A percentile compares a stretch with the other conserved stretches of the same genome.
Evolutionary conservation across 257 asterid species (phyloP).

Genomic region (Plantago elongata): DNA sequence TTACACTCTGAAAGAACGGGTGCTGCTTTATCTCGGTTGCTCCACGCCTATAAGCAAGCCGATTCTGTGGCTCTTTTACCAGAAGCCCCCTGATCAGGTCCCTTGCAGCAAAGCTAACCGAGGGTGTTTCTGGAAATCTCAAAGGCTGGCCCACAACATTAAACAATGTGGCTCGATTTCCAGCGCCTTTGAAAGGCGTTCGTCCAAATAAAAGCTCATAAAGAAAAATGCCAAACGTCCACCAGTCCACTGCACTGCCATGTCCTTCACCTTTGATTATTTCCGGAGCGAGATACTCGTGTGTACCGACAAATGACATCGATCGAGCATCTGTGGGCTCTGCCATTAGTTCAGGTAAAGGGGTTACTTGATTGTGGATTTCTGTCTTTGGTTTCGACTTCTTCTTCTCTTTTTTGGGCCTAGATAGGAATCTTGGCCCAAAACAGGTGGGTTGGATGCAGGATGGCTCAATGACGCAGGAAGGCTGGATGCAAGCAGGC

Average conservation of each 20-base stretch:
- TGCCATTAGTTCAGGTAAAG: slow-evolving; percentile 52
- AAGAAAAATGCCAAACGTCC: slow-evolving; percentile 50
- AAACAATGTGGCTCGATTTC: slow-evolving; percentile 49
- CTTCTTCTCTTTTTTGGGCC: slow-evolving; percentile 43
- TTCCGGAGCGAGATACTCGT: slow-evolving; percentile 53
- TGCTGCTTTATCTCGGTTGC: slow-evolving; percentile 64
- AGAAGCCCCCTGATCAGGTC: slow-evolving; percentile 53
- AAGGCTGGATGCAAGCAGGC: slow-evolving; percentile 49
- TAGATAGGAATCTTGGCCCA: slow-evolving; percentile 41
- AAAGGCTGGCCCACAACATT: slow-evolving; percentile 58
- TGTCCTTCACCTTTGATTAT: slow-evolving; percentile 61
- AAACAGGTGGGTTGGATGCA: slow-evolving; percentile 56
- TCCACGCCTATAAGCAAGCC: slow-evolving; percentile 58
- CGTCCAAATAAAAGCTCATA: slow-evolving; percentile 54
- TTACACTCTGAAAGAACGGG: slow-evolving; percentile 57
- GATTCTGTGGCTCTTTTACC: slow-evolving; percentile 58
- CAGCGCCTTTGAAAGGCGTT: slow-evolving; percentile 52
- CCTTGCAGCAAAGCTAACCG: slow-evolving; percentile 51
- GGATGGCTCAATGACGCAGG: slow-evolving; percentile 43
- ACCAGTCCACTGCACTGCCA: slow-evolving; percentile 65
- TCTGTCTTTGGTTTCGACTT: slow-evolving; percentile 32
- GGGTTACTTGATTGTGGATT: slow-evolving; percentile 30
- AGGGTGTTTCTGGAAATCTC: slow-evolving; percentile 46
- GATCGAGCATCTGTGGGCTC: slow-evolving; percentile 57
- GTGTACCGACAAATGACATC: slow-evolving; percentile 60